Conservation (phyloP, 352 stramenopile species). For the Pilasporangium apinafurcum region DNA sequence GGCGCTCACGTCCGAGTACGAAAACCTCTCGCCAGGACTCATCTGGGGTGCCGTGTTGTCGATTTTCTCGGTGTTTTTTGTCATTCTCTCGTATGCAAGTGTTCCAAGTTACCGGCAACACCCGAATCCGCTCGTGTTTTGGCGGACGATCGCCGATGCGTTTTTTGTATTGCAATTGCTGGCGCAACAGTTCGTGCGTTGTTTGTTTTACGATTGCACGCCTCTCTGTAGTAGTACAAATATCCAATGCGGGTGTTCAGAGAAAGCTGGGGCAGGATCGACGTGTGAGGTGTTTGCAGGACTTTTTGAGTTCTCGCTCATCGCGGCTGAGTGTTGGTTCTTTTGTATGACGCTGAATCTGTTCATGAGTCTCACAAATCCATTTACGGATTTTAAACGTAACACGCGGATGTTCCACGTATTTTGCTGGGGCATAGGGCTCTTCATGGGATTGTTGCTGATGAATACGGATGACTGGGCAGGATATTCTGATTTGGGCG, state of each 20-base stretch:
- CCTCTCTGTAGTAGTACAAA: constrained; percentile 65
- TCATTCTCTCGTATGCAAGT: constrained; percentile 79
- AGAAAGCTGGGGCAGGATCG: constrained; percentile 21
- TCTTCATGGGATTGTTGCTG: constrained; percentile 60
- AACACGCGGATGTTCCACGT: constrained; percentile 83
- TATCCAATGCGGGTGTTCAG: constrained; percentile 73
- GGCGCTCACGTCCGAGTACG: constrained; percentile 55
- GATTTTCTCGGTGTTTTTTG: constrained; percentile 83
- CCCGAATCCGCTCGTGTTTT: constrained; percentile 86
- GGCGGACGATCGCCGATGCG: constrained; percentile 79
- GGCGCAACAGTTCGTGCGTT: constrained; percentile 75
- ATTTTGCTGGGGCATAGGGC: constrained; percentile 68
- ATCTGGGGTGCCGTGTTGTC: constrained; percentile 83
- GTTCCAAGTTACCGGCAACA: constrained; percentile 78
- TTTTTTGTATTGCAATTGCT: constrained; percentile 81
- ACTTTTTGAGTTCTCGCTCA: constrained; percentile 81
- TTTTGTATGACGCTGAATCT: constrained; percentile 88
- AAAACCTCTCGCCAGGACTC: constrained; percentile 70
- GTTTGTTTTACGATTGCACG: constrained; percentile 74
- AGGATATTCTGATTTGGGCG: constrained; percentile 78
- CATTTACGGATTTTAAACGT: constrained; percentile 87
- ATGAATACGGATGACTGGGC: constrained; percentile 73
- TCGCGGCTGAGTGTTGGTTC: constrained; percentile 85
- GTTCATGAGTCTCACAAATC: constrained; percentile 83
- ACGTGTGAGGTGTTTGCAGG: constrained; percentile 74